Conservation (phyloP, 257 asterid genomes). For the Cinchona pubescens region DNA sequence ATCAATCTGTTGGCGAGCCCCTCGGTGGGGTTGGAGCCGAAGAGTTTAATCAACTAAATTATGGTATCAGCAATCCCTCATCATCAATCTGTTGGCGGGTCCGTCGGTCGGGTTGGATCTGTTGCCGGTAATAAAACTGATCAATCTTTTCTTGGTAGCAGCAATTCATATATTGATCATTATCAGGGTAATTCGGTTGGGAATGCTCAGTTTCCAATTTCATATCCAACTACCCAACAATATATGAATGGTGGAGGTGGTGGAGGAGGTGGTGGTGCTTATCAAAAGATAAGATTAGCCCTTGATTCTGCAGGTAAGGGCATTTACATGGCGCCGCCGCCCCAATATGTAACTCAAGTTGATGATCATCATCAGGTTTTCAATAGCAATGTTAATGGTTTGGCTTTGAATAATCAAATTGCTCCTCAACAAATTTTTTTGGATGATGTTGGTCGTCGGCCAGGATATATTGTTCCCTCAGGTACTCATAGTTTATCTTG, state of each 20-base stretch:
- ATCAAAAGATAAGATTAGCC: slow-evolving; percentile 37
- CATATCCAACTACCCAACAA: slow-evolving; percentile 7
- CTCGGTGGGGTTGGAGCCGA: no score
- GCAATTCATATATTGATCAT: background rate
- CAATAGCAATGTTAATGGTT: background rate
- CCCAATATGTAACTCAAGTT: background rate
- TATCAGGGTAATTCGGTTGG: background rate
- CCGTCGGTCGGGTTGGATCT: background rate
- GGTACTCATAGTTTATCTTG: no score
- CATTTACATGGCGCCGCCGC: background rate
- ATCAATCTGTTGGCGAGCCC: background rate
- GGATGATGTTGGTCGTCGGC: background rate
- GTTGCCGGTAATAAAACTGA: background rate
- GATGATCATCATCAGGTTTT: background rate
- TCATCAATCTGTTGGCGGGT: background rate
- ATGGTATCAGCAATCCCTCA: no score
- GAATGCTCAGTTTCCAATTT: background rate
- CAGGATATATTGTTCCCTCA: no score
- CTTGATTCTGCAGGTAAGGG: slow-evolving; percentile 37
- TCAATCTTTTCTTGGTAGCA: background rate
- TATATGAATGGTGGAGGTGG: slow-evolving; percentile 2
- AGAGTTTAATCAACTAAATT: no score
- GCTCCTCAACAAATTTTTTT: background rate
- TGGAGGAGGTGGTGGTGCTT: no score
- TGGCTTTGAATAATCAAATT: slow-evolving; percentile 1